A percentile compares a stretch with the other conserved stretches of the same genome.
Evolutionary conservation across 2,329 filamentous ascomycete genomes (phyloP).

Genomic region (Neonectria punicea): DNA sequence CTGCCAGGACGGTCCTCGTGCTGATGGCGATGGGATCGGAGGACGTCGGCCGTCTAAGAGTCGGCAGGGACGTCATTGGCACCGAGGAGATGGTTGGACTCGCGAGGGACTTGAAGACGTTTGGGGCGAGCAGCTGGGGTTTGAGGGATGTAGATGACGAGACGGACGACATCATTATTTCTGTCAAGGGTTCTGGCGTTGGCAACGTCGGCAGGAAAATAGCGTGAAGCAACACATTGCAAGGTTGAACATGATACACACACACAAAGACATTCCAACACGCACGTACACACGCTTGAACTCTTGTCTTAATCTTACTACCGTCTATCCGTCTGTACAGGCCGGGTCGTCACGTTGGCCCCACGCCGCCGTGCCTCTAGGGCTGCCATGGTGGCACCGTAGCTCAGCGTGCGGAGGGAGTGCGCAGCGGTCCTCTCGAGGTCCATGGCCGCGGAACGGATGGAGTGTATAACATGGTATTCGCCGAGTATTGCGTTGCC

Average conservation of each 20-base stretch:
- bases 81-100: conserved; percentile 83
- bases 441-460: conserved; percentile 59
- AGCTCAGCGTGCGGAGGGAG: conserved; percentile 64
- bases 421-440: conserved; percentile 60
- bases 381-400: conserved; percentile 64
- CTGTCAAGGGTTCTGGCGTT: conserved; percentile 91
- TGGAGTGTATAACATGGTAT: conserved; percentile 63
- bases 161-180: conserved; percentile 81
- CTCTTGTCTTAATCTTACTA: conserved; percentile 19
- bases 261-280: conserved; percentile 10
- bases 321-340: conserved; percentile 36
- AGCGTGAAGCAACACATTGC: conserved; percentile 54
- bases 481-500: conserved; percentile 65
- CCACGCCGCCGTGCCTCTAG: conserved; percentile 57
- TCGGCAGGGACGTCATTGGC: conserved; percentile 84
- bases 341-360: conserved; percentile 34
- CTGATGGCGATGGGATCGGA: conserved; percentile 99
- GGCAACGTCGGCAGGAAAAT: conserved; percentile 96
- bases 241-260: conserved; percentile 29
- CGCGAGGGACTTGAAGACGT: conserved; percentile 86
- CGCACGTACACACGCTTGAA: conserved; percentile 7
- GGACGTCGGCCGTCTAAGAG: conserved; percentile 86
- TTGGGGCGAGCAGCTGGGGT: conserved; percentile 92
- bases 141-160: conserved; percentile 78
- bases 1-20: conserved; percentile 79